Percentiles rank a stretch among this genome's conserved stretches.
phyloP scores from a whole-genome alignment of 163 green algal species.

The Coccomyxa subellipsoidea region DNA sequence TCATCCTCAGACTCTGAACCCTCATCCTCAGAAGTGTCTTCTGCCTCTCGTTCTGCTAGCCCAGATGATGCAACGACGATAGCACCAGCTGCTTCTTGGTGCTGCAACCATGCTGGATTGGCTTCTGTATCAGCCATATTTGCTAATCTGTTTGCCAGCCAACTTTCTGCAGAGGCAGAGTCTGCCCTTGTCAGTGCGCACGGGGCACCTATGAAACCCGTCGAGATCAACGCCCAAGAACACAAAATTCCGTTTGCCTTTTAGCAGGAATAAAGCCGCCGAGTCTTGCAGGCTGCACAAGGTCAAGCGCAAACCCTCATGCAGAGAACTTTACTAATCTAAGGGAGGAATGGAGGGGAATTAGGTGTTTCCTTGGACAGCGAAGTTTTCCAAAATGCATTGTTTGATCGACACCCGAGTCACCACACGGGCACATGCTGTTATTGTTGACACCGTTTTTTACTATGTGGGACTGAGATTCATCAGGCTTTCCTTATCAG shows the following conservation, averaged over 20 bases:
- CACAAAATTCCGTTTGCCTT: no score
- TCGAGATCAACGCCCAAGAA: no score
- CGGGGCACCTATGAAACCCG: no score
- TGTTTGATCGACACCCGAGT: no score
- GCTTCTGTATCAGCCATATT: not conserved
- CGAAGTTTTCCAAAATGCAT: no score
- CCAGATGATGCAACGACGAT: not conserved
- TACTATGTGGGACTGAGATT: no score
- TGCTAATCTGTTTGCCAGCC: not conserved
- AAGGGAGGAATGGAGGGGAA: not conserved
- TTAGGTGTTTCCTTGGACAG: not conserved
- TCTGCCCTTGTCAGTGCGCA: no score
- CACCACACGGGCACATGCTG: no score
- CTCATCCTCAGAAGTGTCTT: constrained; percentile 12
- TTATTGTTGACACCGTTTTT: no score
- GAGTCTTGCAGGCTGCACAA: no score
- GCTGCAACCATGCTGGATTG: not conserved
- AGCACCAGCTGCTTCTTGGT: not conserved
- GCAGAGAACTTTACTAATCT: not conserved
- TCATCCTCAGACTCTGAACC: constrained; percentile 36
- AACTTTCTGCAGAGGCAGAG: not conserved
- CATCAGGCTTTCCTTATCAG: no score
- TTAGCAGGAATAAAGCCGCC: no score
- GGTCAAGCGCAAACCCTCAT: not conserved
- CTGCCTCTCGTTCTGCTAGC: not conserved